Percentiles rank a stretch among this genome's conserved stretches.
Evolutionary conservation across 1,139 yeast species (phyloP).

Genomic region (Sugiyamaella xylanicola): DNA sequence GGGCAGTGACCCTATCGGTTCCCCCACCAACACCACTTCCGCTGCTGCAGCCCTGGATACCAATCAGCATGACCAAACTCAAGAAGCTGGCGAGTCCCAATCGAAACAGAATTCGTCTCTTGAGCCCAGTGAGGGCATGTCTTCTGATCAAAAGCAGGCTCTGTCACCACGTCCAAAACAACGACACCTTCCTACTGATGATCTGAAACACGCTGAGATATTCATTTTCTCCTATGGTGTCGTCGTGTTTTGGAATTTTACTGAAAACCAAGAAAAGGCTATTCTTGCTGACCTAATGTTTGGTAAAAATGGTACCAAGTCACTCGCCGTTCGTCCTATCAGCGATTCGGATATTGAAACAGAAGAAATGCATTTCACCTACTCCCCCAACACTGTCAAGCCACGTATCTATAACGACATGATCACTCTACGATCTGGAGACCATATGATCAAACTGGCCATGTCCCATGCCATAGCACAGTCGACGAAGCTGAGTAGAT

Average conservation of each 20-base stretch:
- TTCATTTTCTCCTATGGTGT: constrained; percentile 91
- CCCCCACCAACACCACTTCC: background rate
- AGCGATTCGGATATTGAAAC: constrained; percentile 91
- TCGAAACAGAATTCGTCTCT: background rate
- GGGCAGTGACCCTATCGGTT: background rate
- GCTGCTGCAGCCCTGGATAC: background rate
- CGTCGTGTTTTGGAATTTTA: constrained; percentile 95
- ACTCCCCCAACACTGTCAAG: constrained; percentile 74
- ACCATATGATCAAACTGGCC: constrained; percentile 87
- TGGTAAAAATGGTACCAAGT: constrained; percentile 35
- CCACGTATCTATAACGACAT: constrained; percentile 94
- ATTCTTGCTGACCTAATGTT: constrained; percentile 89
- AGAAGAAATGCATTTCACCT: constrained; percentile 92
- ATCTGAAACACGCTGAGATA: constrained; percentile 83
- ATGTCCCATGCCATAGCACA: constrained; percentile 97
- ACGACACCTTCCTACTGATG: constrained; percentile 45
- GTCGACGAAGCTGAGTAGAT: constrained; percentile 85
- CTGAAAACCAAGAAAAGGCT: constrained; percentile 90
- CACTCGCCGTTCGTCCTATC: constrained; percentile 68
- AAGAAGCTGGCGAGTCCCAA: too few relatives aligned
- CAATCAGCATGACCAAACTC: too few relatives aligned
- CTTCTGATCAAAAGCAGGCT: background rate
- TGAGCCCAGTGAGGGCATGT: too few relatives aligned
- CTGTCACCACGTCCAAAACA: constrained; percentile 12
- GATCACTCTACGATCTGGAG: constrained; percentile 87